phyloP scores from a whole-genome alignment of 352 stramenopile genomes.

The Aphanomyces astaci region DNA sequence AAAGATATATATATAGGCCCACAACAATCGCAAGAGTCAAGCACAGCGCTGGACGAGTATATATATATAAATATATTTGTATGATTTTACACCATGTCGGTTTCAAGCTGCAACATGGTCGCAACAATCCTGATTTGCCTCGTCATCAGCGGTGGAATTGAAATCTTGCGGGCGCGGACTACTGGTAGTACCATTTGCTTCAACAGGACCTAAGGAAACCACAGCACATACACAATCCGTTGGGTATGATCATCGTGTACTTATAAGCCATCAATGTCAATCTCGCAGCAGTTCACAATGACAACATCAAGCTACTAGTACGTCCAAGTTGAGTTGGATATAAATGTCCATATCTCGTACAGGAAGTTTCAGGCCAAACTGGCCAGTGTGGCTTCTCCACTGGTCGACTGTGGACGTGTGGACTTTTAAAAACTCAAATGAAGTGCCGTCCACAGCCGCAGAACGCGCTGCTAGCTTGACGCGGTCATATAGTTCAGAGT shows the following conservation, averaged over 20 bases:
- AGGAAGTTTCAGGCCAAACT: constrained; percentile 12
- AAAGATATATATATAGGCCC: not conserved
- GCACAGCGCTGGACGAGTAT: too few species aligned
- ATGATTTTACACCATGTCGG: too few species aligned
- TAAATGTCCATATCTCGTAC: not conserved
- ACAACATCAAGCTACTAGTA: too few species aligned
- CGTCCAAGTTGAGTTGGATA: too few species aligned
- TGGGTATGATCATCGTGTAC: too few species aligned
- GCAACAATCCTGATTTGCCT: constrained; percentile 11
- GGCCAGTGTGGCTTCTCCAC: not conserved
- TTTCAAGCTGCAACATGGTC: not conserved
- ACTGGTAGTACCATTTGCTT: constrained; percentile 11
- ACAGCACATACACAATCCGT: too few species aligned
- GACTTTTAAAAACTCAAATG: constrained; percentile 7
- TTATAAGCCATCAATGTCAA: too few species aligned
- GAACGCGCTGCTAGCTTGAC: not conserved
- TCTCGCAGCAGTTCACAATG: not conserved
- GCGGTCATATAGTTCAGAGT: not conserved
- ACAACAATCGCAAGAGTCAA: too few species aligned
- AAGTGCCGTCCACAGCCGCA: not conserved
- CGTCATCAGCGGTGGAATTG: constrained; percentile 1
- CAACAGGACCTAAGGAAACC: not conserved
- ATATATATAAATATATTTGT: too few species aligned
- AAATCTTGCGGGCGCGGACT: not conserved
- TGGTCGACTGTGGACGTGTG: not conserved